A percentile compares a stretch with the other conserved stretches of the same genome.
Conservation (phyloP, 192 early-diverging fungal species). For the Funneliformis geosporum region DNA sequence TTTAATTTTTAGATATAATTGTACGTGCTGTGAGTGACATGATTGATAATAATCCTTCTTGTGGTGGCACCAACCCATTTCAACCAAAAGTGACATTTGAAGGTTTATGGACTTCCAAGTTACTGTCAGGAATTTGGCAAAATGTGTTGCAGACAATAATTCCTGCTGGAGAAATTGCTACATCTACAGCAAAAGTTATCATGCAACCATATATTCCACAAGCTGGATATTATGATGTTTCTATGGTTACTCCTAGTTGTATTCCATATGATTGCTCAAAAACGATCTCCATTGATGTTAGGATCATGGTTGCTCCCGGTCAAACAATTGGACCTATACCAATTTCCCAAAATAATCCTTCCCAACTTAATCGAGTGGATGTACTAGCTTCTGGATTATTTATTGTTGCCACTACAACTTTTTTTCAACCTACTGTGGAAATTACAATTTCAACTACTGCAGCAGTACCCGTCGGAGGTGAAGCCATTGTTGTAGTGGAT, state of each 20-base stretch:
- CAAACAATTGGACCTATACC: slow-evolving; percentile 36
- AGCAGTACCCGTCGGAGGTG: slow-evolving; percentile 13
- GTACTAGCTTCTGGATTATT: slow-evolving; percentile 50
- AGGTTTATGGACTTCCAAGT: background rate
- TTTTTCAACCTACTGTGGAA: slow-evolving; percentile 52
- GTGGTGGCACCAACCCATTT: background rate
- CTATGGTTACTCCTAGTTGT: slow-evolving; percentile 59
- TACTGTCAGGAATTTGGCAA: slow-evolving; percentile 17
- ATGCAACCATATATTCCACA: slow-evolving; percentile 60
- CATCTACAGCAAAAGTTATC: background rate
- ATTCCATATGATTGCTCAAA: slow-evolving; percentile 1
- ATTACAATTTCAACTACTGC: slow-evolving; percentile 39
- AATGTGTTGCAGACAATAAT: slow-evolving; percentile 10
- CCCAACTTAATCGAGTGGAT: slow-evolving; percentile 43
- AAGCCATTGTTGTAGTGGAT: slow-evolving; percentile 34
- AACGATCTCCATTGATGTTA: slow-evolving; percentile 36
- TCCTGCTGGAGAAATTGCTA: background rate
- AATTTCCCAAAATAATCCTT: slow-evolving; percentile 44
- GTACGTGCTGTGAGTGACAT: slow-evolving; percentile 3
- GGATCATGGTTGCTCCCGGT: slow-evolving; percentile 37
- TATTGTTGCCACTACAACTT: slow-evolving; percentile 45
- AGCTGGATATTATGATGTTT: slow-evolving; percentile 61
- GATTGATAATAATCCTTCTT: background rate
- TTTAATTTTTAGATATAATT: slow-evolving; percentile 21
- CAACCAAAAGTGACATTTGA: background rate